Evolutionary conservation across 371 early-diverging fungal genomes (phyloP).

Genomic region (Haplosporangium sp.): DNA sequence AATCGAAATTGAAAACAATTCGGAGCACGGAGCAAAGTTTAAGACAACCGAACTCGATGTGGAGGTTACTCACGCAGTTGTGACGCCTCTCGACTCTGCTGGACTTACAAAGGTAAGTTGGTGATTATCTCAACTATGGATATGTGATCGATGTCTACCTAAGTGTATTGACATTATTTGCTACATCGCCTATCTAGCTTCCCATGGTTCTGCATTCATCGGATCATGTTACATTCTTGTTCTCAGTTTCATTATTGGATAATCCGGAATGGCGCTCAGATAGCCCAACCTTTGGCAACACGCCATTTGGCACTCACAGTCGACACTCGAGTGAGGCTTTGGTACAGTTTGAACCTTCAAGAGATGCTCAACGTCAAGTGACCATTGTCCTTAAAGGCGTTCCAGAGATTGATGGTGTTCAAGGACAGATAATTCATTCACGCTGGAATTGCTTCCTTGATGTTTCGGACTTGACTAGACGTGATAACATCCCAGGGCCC

Average conservation of each 20-base stretch:
- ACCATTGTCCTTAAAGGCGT: constrained; percentile 69
- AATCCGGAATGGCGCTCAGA: constrained; percentile 56
- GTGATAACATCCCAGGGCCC: constrained; percentile 56
- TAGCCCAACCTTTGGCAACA: constrained; percentile 11
- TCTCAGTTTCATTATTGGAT: constrained; percentile 70
- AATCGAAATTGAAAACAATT: constrained; percentile 74
- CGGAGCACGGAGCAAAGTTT: constrained; percentile 68
- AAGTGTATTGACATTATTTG: neutral
- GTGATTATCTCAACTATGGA: neutral
- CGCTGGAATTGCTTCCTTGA: constrained; percentile 79
- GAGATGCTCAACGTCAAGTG: constrained; percentile 62
- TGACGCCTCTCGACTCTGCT: constrained; percentile 57
- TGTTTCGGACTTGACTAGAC: constrained; percentile 64
- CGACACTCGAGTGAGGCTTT: constrained; percentile 39
- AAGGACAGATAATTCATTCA: constrained; percentile 66
- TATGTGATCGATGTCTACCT: neutral
- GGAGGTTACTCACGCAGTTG: constrained; percentile 70
- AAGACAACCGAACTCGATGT: constrained; percentile 67
- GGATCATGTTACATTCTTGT: constrained; percentile 72
- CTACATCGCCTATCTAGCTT: constrained; percentile 31
- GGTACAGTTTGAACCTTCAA: constrained; percentile 14
- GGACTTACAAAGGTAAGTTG: constrained; percentile 40
- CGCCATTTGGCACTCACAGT: constrained; percentile 20
- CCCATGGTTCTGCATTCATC: constrained; percentile 64
- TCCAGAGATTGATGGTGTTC: constrained; percentile 66